Evolutionary conservation across 768 basidiomycete genomes (phyloP).

Genomic region (Roridomyces roridus): DNA sequence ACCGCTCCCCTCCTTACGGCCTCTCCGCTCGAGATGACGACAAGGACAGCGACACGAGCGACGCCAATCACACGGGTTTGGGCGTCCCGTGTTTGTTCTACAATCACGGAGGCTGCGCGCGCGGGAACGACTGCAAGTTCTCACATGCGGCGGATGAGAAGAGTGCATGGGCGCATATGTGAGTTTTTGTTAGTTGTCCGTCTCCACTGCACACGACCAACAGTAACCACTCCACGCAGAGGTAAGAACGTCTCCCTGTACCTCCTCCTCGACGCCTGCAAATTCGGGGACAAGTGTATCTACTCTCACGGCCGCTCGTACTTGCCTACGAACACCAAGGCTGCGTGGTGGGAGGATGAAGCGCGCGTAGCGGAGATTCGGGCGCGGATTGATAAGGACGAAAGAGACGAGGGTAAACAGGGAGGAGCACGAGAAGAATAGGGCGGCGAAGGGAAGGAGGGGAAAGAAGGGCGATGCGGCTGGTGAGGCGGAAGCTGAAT

Average conservation of each 20-base stretch:
- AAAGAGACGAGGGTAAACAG: slow-evolving; percentile 16
- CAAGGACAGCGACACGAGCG: slow-evolving; percentile 17
- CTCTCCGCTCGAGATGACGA: slow-evolving; percentile 8
- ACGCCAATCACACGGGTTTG: slow-evolving; percentile 20
- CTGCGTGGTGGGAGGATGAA: slow-evolving; percentile 19
- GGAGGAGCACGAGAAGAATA: slow-evolving; percentile 22
- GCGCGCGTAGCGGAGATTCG: slow-evolving; percentile 26
- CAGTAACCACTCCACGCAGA: not conserved
- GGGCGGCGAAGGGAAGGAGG: not conserved
- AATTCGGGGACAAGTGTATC: slow-evolving; percentile 39
- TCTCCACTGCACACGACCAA: too few species aligned
- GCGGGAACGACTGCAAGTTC: slow-evolving; percentile 22
- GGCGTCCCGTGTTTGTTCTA: slow-evolving; percentile 28
- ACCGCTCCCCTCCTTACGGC: not conserved
- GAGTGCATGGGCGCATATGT: slow-evolving; percentile 21
- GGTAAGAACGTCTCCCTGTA: slow-evolving; percentile 48
- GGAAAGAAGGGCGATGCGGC: slow-evolving; percentile 2
- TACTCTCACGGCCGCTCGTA: slow-evolving; percentile 36
- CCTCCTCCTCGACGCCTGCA: slow-evolving; percentile 40
- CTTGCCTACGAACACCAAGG: not conserved
- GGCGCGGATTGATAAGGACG: slow-evolving; percentile 23
- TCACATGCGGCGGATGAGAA: slow-evolving; percentile 27
- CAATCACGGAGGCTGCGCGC: slow-evolving; percentile 28
- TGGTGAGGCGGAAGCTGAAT: not conserved
- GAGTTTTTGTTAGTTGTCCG: not conserved